Base-by-base conservation (phyloP, 257 asterid genomes). In the Solanum piurae region DNA sequence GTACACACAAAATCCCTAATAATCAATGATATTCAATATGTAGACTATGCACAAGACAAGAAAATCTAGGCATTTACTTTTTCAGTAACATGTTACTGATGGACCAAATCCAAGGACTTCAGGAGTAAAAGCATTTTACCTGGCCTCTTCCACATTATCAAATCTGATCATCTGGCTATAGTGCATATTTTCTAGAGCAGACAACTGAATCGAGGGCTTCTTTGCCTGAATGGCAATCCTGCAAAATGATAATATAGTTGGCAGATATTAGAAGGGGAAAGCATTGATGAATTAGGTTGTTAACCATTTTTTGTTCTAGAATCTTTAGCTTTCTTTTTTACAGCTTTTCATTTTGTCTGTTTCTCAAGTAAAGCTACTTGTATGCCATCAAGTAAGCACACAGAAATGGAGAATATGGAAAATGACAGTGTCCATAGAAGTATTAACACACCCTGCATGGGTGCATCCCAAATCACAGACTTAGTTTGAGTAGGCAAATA, bases 111-210 rank as follows among this genome's bases (percentile, higher is more conserved):
- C 87, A 86, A 44, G 75, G 77, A 74, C 52, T 55, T 58, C 16
- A 6, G 36, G 40, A 55, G n/a, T 66, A 64, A 42, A 85, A 68
- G 79, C 20, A 66, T 14, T 60, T 66, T 91, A 95, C 99, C 98
- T 93, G 87, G 99, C 98, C 91, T 94, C 95, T 86, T 96, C 98
- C 89, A 89, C 91, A 84, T 94, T 91, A 88, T 96, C 96, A 89
- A 96, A 96, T 91, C 99, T 96, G 88, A 97, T 95, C 99, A 97
- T 97, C 89, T 97, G 91, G 89, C 95, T 93, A 84, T 96, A 96
- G 92, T 97, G 98, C 92, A 97, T 95, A 91, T 97, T 97, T 91
- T 97, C 98, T 77, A 97, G 92, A 89, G 99, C 98, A 87, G 96
- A 90, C 83, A 96, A 93, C 92, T 95, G 96, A 91, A 92, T 89